Conservation (phyloP, 169 alveolate genomes). For the Cryptosporidium ubiquitum region DNA sequence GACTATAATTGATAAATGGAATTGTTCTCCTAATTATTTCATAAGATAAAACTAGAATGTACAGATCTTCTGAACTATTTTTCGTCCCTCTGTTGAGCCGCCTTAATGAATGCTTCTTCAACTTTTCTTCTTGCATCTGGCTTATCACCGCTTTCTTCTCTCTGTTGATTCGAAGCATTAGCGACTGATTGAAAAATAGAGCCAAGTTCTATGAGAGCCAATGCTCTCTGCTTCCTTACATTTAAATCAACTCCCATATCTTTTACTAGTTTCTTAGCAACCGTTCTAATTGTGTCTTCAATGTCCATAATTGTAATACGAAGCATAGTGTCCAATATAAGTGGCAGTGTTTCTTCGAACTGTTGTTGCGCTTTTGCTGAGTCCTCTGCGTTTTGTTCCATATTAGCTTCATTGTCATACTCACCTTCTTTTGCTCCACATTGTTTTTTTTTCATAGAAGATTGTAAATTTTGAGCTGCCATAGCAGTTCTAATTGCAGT, state of each 20-base stretch:
- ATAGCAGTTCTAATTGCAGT: constrained; percentile 84
- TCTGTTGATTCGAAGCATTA: constrained; percentile 37
- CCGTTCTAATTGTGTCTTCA: constrained; percentile 87
- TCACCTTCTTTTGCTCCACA: constrained; percentile 73
- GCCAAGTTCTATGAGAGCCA: constrained; percentile 87
- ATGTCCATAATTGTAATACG: constrained; percentile 88
- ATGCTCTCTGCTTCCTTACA: constrained; percentile 87
- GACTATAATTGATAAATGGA: not conserved
- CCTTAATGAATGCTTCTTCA: constrained; percentile 70
- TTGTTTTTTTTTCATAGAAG: constrained; percentile 18
- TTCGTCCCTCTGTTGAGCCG: constrained; percentile 70
- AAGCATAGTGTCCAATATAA: constrained; percentile 87
- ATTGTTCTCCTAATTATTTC: not conserved
- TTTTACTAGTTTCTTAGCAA: constrained; percentile 85
- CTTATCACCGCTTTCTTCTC: constrained; percentile 63
- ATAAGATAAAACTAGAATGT: not conserved
- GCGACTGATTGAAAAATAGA: constrained; percentile 85
- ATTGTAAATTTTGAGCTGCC: constrained; percentile 79
- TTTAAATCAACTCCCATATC: constrained; percentile 88
- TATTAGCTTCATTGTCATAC: constrained; percentile 72
- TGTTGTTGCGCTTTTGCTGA: constrained; percentile 75
- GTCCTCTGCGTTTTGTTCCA: constrained; percentile 80
- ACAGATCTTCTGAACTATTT: not conserved
- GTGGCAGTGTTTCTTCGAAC: constrained; percentile 86
- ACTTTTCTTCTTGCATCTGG: constrained; percentile 74